Evolutionary conservation across 495 filamentous ascomycete genomes (phyloP).

Genomic region (Penicillium riverlandense): DNA sequence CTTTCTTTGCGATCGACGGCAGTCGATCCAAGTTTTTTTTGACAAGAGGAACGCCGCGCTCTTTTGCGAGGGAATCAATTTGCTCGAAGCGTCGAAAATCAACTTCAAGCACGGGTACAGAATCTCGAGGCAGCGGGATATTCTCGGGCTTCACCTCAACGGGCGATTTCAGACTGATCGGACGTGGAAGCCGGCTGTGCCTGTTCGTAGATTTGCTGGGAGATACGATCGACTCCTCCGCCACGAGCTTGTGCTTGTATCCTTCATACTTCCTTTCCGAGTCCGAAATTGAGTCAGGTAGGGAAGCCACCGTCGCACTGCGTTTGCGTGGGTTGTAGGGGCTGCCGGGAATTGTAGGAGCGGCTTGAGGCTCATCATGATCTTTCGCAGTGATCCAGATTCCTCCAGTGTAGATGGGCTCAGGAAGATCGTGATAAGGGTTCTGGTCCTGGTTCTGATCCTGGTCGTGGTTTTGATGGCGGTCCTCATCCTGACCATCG

Average conservation of each 20-base stretch:
- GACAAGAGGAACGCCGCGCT: too few species aligned
- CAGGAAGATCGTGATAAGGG: too few species aligned
- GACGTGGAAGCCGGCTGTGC: slow-evolving; percentile 7
- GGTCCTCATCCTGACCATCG: too few species aligned
- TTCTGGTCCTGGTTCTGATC: too few species aligned
- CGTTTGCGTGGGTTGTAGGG: slow-evolving; percentile 13
- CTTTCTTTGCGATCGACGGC: background rate
- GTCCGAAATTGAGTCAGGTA: slow-evolving; percentile 16
- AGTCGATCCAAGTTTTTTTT: too few species aligned
- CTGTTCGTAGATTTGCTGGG: background rate
- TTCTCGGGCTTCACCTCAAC: background rate
- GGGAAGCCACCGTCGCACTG: slow-evolving; percentile 18
- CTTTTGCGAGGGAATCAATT: too few species aligned
- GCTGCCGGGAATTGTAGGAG: background rate
- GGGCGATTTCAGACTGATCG: background rate
- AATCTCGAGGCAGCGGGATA: background rate
- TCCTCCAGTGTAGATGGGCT: too few species aligned
- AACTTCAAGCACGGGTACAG: background rate
- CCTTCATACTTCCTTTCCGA: background rate
- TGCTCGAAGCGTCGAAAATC: background rate
- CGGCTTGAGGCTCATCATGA: background rate
- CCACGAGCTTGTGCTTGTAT: background rate
- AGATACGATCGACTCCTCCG: background rate
- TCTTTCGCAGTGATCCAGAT: background rate
- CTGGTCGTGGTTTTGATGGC: too few species aligned